These are phyloP conservation scores for Eutrema heterophyllum DNA, from an alignment of 345 rosid genomes.

Conservation along the genomic window DNA sequence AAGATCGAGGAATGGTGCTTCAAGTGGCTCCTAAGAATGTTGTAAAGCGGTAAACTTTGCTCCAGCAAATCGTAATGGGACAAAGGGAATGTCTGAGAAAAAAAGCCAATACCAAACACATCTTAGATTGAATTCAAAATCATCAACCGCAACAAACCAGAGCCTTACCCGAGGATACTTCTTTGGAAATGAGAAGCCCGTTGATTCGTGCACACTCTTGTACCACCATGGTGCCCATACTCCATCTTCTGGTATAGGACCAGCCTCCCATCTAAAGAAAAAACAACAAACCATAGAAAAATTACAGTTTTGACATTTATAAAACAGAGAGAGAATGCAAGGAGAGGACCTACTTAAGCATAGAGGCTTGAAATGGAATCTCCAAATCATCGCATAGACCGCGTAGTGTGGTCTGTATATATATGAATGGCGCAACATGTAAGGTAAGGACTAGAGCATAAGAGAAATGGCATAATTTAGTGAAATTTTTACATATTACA, in stretches of 20 bases:
- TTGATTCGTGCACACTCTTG: slow-evolving; percentile 54
- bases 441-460: not conserved
- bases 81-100: slow-evolving; percentile 58
- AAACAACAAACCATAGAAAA: not conserved
- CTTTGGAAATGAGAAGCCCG: slow-evolving; percentile 46
- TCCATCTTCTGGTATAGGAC: slow-evolving; percentile 82
- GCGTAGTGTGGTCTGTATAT: slow-evolving; percentile 51
- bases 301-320: not conserved
- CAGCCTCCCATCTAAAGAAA: slow-evolving; percentile 72
- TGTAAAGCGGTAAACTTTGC: slow-evolving; percentile 77
- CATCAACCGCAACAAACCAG: not conserved
- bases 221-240: slow-evolving; percentile 94
- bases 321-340: not conserved
- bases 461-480: not conserved
- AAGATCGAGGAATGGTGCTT: slow-evolving; percentile 38
- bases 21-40: slow-evolving; percentile 56
- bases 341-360: slow-evolving; percentile 57
- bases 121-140: not conserved
- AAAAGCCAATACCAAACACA: not conserved
- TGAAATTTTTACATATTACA: not conserved
- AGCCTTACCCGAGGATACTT: slow-evolving; percentile 54
- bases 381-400: slow-evolving; percentile 71
- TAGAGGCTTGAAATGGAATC: slow-evolving; percentile 67
- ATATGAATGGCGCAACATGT: not conserved
- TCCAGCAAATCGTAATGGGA: slow-evolving; percentile 64